Evolutionary conservation across 768 basidiomycete genomes (phyloP).

Genomic region (Pleurotus tuber-regium): DNA sequence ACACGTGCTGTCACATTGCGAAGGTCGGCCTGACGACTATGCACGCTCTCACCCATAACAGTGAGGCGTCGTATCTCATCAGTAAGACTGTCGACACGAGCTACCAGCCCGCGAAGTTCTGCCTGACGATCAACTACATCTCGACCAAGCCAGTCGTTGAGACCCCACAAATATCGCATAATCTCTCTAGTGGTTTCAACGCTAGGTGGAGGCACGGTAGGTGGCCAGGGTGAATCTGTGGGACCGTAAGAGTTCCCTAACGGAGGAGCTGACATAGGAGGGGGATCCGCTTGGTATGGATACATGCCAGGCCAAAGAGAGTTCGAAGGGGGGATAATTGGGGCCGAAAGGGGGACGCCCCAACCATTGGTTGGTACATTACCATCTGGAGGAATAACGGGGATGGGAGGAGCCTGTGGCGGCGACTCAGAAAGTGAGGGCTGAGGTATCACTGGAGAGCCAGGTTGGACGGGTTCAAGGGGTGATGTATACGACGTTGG

Average conservation of each 20-base stretch:
- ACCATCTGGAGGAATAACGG: not conserved
- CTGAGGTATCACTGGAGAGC: not conserved
- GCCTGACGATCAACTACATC: not conserved
- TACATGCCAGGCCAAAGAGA: not conserved
- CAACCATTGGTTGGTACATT: too few relatives aligned
- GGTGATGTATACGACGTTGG: conserved; percentile 1
- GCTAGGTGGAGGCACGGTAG: not conserved
- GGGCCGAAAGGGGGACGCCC: not conserved
- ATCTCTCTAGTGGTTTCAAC: not conserved
- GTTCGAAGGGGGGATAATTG: too few relatives aligned
- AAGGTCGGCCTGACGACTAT: not conserved
- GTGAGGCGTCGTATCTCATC: not conserved
- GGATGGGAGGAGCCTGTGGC: not conserved
- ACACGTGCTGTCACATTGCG: not conserved
- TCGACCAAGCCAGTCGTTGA: not conserved
- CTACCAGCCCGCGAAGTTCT: not conserved
- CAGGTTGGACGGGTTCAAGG: not conserved
- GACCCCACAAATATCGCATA: not conserved
- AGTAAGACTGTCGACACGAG: not conserved
- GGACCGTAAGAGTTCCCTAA: not conserved
- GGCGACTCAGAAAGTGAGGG: not conserved
- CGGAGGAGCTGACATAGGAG: not conserved
- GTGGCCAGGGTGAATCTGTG: not conserved
- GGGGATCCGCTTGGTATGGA: not conserved
- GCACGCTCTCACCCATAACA: not conserved